A percentile compares a stretch with the other conserved stretches of the same genome.
These are phyloP conservation scores for Fusarium gaditjirri DNA, from an alignment of 2,329 filamentous ascomycete species.

Conservation along the genomic window DNA sequence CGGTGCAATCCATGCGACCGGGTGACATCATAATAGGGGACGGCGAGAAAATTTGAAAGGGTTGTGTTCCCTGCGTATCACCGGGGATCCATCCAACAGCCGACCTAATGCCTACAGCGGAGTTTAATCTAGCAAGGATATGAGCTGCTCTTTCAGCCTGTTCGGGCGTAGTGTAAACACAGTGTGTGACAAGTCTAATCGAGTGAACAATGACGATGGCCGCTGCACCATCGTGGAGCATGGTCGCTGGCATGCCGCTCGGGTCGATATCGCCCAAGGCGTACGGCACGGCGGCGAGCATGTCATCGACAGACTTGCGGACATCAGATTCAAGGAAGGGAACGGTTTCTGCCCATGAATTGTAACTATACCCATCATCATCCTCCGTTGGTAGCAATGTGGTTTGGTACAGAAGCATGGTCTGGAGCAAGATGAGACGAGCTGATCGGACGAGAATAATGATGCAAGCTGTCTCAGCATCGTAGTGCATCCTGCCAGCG, in stretches of 20 bases:
- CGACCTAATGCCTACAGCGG: conserved; percentile 45
- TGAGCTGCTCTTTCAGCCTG: conserved; percentile 38
- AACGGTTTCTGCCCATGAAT: conserved; percentile 28
- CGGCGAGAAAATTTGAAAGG: neutral
- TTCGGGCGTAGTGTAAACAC: conserved; percentile 40
- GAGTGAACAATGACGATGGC: conserved; percentile 48
- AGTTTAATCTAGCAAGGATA: conserved; percentile 44
- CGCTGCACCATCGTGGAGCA: conserved; percentile 46
- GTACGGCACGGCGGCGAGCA: conserved; percentile 46
- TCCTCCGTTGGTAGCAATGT: conserved; percentile 15
- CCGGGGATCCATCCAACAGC: conserved; percentile 32
- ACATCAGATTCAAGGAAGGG: conserved; percentile 41
- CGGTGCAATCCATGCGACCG: neutral
- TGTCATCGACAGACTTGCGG: conserved; percentile 45
- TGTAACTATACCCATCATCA: conserved; percentile 7
- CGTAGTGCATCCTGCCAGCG: conserved; percentile 37
- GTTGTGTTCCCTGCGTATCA: neutral
- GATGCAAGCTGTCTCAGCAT: conserved; percentile 48
- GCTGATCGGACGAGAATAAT: conserved; percentile 48
- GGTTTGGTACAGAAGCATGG: conserved; percentile 43
- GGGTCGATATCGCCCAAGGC: conserved; percentile 46
- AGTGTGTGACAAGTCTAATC: conserved; percentile 47
- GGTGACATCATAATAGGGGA: neutral
- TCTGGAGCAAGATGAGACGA: conserved; percentile 46
- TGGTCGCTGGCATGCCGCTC: conserved; percentile 33